Base-by-base conservation (phyloP, 208 protist species). In the Trypanosoma grayi region DNA sequence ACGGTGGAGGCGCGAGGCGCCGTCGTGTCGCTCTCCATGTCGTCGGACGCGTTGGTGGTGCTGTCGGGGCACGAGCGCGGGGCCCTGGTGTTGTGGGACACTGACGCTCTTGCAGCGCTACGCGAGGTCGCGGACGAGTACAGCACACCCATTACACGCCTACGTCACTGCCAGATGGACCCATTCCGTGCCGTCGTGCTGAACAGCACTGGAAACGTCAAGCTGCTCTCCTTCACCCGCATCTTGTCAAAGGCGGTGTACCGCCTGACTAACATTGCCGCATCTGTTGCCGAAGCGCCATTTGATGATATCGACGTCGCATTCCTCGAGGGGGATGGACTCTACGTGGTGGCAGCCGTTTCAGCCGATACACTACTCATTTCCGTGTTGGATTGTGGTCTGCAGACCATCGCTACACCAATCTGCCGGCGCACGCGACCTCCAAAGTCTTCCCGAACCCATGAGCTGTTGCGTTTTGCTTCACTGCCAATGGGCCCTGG, bases 51-150 rank as follows among this genome's bases (percentile, higher is more conserved):
- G 14, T 43, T 50, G 31, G 74, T 61, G 0, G 60, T 82, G 4
- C 55, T 72, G 6, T 57, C 75, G 5, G 83, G 83, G 4, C 67
- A 90, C 58, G 80, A 81, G 13, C 60, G 28, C 2, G 84, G 80
- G 33, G 40, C 34, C 18, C 50, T 85, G 20, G 60, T 81, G 47
- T 53, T 92, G 28, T 81, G 78, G 78, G 77, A 77, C 13, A 66
- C 75, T 27, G 39, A 62, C 33, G 51, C 65, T n/a, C 68, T 84
- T 18, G 27, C 70, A 9, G 50, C 78, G 10, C 48, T 93, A 4
- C 75, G 79, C 27, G 43, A 78, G n/a, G 63, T 92, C 36, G 43
- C 66, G 0, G 75, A 72, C 25, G 81, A 92, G 63, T 82, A 71
- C 37, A 65, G 10, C 9, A 56, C 75, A 24, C 77, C 82, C 31